Evolutionary conservation across 2,329 filamentous ascomycete species (phyloP), one percentile per base, ranked within the genome.

Genomic region (Shiraia sp.): DNA sequence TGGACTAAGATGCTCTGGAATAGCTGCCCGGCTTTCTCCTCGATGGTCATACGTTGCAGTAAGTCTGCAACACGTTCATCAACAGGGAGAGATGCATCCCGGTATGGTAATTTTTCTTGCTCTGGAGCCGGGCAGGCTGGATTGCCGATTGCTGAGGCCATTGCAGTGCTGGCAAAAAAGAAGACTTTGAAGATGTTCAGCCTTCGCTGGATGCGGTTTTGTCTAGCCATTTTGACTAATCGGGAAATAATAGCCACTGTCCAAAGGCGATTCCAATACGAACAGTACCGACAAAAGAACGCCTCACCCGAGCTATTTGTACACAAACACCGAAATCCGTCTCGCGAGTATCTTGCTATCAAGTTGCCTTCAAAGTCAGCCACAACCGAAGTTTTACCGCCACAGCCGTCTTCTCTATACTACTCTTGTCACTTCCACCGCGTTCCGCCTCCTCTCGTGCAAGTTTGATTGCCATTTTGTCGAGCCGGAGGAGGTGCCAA

Each of bases 11-110:
- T 66, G 14, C 65, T 62, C 41, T 77, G 74, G 50, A 76, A 77
- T 38, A 78, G 64, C 47, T 76, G 74, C 1, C 74, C 75, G 2
- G 72, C 75, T 41, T 77, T 78, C 47, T 78, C 75, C 27, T 74
- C 69, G 0, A 78, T 33, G 0, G 70, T 75, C 75, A 78, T 78
- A 8, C 74, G 70, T 3, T 54, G 40, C 14, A 66, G 32, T 3
- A 78, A 66, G 41, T 77, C 75, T 16, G 75, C 71, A 6, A 78
- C 69, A 31, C 75, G 69, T n/a, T 73, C 72, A 29, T 76, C 72
- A 29, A 76, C 65, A 29, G 70, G 67, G 10, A 70, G 60, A 0
- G 65, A 68, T 1, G 70, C 57, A 59, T 74, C 48, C 12, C 60
- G 63, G 50, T 70, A 70, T 14, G 65, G 66, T 5, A 61, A 32